phyloP scores from a whole-genome alignment of 495 filamentous ascomycete species.

The Hypoxylon intermedium region DNA sequence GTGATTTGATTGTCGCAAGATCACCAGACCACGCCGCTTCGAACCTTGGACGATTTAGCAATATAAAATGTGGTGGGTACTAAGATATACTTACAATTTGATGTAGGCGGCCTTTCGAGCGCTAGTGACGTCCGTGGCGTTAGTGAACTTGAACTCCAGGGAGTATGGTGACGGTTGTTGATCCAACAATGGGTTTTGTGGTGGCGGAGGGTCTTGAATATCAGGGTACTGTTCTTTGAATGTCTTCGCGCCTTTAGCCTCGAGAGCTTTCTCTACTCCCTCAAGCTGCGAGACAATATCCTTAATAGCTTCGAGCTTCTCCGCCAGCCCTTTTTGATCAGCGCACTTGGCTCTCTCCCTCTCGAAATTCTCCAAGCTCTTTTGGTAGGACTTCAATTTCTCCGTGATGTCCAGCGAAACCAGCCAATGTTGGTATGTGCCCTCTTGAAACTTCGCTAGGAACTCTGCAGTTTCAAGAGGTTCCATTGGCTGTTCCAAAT shows the following conservation, averaged over 20 bases:
- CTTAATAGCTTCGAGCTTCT: slow-evolving; percentile 61
- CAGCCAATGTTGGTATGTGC: slow-evolving; percentile 61
- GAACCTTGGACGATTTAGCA: slow-evolving; percentile 56
- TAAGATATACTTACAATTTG: slow-evolving; percentile 47
- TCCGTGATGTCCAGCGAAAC: slow-evolving; percentile 48
- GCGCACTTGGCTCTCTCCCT: slow-evolving; percentile 35
- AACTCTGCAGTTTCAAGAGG: slow-evolving; percentile 45
- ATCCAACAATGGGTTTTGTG: slow-evolving; percentile 1
- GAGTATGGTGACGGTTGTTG: slow-evolving; percentile 47
- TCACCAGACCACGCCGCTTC: slow-evolving; percentile 76
- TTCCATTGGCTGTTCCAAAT: slow-evolving; percentile 5
- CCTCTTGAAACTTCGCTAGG: slow-evolving; percentile 51
- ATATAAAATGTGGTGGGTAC: neutral
- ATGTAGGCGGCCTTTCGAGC: slow-evolving; percentile 62
- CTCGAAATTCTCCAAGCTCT: slow-evolving; percentile 40
- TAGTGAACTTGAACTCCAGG: slow-evolving; percentile 55
- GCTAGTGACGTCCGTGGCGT: slow-evolving; percentile 58
- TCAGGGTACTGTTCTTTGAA: slow-evolving; percentile 69
- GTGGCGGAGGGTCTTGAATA: slow-evolving; percentile 24
- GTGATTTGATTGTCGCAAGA: slow-evolving; percentile 60
- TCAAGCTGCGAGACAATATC: slow-evolving; percentile 58
- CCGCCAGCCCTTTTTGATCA: slow-evolving; percentile 45
- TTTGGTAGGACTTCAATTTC: slow-evolving; percentile 13
- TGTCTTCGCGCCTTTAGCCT: slow-evolving; percentile 66
- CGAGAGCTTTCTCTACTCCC: slow-evolving; percentile 58